phyloP scores from a whole-genome alignment of 495 filamentous ascomycete genomes.

The Penicillium ochrochloron region DNA sequence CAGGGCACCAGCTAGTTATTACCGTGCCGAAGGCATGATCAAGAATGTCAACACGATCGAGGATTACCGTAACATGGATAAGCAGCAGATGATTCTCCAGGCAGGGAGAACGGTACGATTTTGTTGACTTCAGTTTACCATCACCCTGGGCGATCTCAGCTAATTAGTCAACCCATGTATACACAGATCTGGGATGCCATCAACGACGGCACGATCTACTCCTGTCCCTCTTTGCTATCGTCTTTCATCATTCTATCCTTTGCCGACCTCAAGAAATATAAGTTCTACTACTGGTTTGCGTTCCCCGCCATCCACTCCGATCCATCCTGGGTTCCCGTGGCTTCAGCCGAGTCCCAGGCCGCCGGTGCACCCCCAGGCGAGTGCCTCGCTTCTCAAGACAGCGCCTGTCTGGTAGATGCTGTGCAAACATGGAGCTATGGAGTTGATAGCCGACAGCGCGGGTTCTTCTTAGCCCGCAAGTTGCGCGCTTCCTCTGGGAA shows the following conservation, averaged over 20 bases:
- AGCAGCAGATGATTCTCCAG: constrained; percentile 69
- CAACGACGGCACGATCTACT: constrained; percentile 92
- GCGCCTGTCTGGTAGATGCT: constrained; percentile 71
- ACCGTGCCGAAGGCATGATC: constrained; percentile 89
- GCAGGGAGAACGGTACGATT: constrained; percentile 72
- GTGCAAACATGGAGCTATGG: constrained; percentile 86
- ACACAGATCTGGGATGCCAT: constrained; percentile 94
- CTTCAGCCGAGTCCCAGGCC: constrained; percentile 24
- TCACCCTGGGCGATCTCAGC: background rate
- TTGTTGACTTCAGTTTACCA: background rate
- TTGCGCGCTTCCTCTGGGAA: constrained; percentile 34
- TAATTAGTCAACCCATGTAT: background rate
- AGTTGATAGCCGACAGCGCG: constrained; percentile 79
- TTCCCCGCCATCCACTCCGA: constrained; percentile 92
- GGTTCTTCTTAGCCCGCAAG: constrained; percentile 91
- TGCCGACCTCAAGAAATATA: constrained; percentile 95
- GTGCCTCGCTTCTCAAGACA: constrained; percentile 66
- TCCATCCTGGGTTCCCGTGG: constrained; percentile 68
- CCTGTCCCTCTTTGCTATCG: constrained; percentile 85
- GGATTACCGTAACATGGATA: constrained; percentile 81
- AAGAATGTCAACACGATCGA: constrained; percentile 97
- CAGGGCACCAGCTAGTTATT: constrained; percentile 73
- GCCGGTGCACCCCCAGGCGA: constrained; percentile 34
- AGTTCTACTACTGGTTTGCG: constrained; percentile 91
- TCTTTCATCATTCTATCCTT: constrained; percentile 91